Base-by-base conservation (phyloP, 768 basidiomycete genomes). In the Boletus patriciae region DNA sequence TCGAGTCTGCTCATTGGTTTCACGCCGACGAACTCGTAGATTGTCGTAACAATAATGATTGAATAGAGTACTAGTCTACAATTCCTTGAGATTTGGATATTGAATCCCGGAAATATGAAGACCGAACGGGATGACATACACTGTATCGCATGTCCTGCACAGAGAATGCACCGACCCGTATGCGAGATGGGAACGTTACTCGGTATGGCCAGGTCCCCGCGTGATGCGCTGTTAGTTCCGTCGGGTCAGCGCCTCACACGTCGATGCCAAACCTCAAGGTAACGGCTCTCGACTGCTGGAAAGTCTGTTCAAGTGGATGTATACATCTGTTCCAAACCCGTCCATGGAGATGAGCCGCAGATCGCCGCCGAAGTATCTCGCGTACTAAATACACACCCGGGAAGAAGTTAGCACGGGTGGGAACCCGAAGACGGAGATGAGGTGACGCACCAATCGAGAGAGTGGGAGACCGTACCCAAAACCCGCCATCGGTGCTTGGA, bases 401-500 rank as follows among this genome's bases (percentile, higher is more conserved):
- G 37, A 58, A 57, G 31, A 44, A 42, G 56, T 59, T 45, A 58
- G 57, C 23, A 23, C 41, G 23, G 7, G 31, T 43, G 31, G 16
- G 15, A 52, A 92, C 67, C 92, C 92, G 2, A 91, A 87, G 43
- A 92, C 92, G 61, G 95, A 82, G 46, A 56, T 29, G 41, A 31
- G 8, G 46, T 2, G 19, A 79, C 88, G 63, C 58, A 94, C 92
- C 81, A 99, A 73, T 73, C 96, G 77, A 45, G 92, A 94, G 19
- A 99, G 78, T 3, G 96, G 96, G 8, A 98, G 72, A 0, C 97
- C 97, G 69, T 98, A 98, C 11, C 93, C 92, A 63, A 91, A 97
- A 2, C 97, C 97, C 33, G 97, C 97, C 94, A 99, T 96, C 2
- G 97, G 97, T 2, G 97, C 97, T 70, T 93, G 90, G 74, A 98